Evolutionary conservation across 2,329 filamentous ascomycete genomes (phyloP), one percentile per base, ranked within the genome.

Genomic region (Fusarium domesticum): DNA sequence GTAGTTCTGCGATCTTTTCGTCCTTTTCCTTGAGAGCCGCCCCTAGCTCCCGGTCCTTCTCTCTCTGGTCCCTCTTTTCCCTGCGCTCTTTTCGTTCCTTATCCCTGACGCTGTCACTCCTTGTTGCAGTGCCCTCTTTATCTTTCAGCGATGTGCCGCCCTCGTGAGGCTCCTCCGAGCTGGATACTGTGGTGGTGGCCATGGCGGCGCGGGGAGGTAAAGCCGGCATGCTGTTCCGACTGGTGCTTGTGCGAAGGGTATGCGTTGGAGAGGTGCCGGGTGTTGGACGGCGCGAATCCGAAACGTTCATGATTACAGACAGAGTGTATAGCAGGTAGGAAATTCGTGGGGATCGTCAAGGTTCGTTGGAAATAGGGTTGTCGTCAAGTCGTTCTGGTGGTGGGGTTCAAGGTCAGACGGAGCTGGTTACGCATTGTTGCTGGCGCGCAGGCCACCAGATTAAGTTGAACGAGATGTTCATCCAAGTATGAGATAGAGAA

Each of bases 1-100:
- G 71, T 34, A 83, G 71, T 34, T 69, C 63, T 6, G 71, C 67
- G 48, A 83, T 81, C 51, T 70, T 71, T 43, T 71, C 65, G 58
- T 81, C 76, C 56, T 74, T 75, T 25, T 76, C 73, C 41, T 66
- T 64, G 16, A 71, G 57, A 16, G 67, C 57, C 8, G 60, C 56
- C 2, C 64, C 57, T 15, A 61, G 53, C 31, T 60, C 59, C 1
- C 54, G 51, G 12, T 59, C 54, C 28, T 49, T 57, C 25, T 62
- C 53, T 31, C 48, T 51, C 35, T 57, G 53, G 18, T 54, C 49
- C n/a, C 37, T 47, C 49, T 53, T 58, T 42, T 58, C 57, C 36
- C 52, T 57, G 35, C 50, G 50, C 47, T 56, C 53, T 32, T 56
- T 61, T 37, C 56, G 56, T 14, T 59, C 56, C 41, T 58, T 59